Base-by-base conservation (phyloP, 441 rosid genomes). In the Eugenia klotzschiana region DNA sequence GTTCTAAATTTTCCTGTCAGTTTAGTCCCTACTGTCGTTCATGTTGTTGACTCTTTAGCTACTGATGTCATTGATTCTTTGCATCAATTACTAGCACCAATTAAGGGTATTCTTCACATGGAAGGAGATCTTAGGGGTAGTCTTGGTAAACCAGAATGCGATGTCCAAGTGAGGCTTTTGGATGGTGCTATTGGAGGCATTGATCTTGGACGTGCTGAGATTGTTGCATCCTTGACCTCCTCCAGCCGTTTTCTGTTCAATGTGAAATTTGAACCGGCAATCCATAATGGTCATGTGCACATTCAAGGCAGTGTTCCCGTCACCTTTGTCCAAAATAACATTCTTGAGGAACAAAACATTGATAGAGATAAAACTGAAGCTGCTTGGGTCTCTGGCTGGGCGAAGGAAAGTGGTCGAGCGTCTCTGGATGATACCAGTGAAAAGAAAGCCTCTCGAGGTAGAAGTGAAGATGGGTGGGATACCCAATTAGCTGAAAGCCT, bases 121-220 rank as follows among this genome's bases (percentile, higher is more conserved):
- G 99, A 97, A 91, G 99, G 99, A 82, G 99, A 97, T 92, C 96
- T 97, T 51, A 93, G 99, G 89, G 99, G 98, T 87, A 97, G 91
- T 89, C 93, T 93, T 77, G 97, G 91, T 85, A 97, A 94, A 90
- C 98, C 98, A 84, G 98, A 95, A 90, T 97, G 99, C 85, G 98
- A 97, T 89, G 98, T 97, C 83, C 97, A 97, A 88, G 98, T 97
- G 74, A 93, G 98, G 89, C 95, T 97, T 81, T 90, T 97, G 87
- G 99, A 97, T 91, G 98, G 99, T 85, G 95, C 97, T 33, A 90
- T 95, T 87, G 98, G 98, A 73, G 98, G 99, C 85, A 94, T 95
- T 88, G 98, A 94, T 90, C 96, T 97, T 82, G 98, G 98, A 85
- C 94, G 98, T 82, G 99, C 99, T 85, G 99, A 97, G 87, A 88